These are phyloP conservation scores for Yueomyces sp. DNA, from an alignment of 805 yeast species.

Conservation along the genomic window DNA sequence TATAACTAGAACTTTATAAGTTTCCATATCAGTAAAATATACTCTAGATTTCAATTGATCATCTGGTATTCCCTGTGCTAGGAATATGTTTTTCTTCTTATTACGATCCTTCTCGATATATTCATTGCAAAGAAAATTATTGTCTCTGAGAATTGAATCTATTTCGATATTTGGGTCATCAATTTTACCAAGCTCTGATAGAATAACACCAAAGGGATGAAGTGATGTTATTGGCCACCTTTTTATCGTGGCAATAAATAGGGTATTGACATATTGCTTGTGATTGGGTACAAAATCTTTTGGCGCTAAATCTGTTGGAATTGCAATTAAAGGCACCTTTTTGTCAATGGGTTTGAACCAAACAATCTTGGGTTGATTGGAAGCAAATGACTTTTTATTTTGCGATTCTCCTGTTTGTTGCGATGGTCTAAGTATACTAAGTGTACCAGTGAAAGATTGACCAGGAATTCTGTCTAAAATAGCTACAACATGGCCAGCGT, in stretches of 20 bases:
- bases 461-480: conserved; percentile 96
- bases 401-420: conserved; percentile 45
- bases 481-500: conserved; percentile 97
- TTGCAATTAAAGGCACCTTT: conserved; percentile 93
- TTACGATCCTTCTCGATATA: conserved; percentile 32
- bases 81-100: conserved; percentile 17
- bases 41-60: conserved; percentile 10
- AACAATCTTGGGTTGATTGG: conserved; percentile 76
- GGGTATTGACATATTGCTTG: conserved; percentile 62
- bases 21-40: conserved; percentile 11
- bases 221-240: conserved; percentile 99
- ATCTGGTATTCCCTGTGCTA: conserved; percentile 11
- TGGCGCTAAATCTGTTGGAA: conserved; percentile 98
- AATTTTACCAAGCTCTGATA: conserved; percentile 72
- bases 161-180: conserved; percentile 69
- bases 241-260: conserved; percentile 89
- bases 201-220: conserved; percentile 93
- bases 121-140: conserved; percentile 71
- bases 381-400: conserved; percentile 12
- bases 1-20: conserved; percentile 24
- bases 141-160: conserved; percentile 79
- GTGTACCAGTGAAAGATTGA: conserved; percentile 86
- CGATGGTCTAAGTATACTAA: conserved; percentile 89
- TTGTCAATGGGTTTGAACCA: conserved; percentile 99
- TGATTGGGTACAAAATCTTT: conserved; percentile 88